Percentiles rank a stretch among this genome's conserved stretches.
Conservation (phyloP, 179 eudicot species). For the Drosera spatulata region DNA sequence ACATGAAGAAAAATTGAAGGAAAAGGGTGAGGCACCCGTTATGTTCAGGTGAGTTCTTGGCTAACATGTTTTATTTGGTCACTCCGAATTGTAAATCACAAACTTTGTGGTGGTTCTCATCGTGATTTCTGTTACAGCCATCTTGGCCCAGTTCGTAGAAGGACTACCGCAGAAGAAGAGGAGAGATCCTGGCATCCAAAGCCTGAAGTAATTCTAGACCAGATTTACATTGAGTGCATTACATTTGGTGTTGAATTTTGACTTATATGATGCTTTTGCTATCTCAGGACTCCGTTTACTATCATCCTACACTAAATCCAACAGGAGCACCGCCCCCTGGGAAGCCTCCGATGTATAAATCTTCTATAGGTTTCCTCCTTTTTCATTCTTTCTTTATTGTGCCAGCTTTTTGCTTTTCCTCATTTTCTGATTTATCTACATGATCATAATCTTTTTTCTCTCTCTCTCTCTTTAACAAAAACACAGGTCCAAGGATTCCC, state of each 20-base stretch:
- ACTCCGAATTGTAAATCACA: neutral
- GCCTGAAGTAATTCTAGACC: constrained; percentile 58
- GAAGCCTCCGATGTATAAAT: constrained; percentile 95
- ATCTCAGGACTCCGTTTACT: constrained; percentile 90
- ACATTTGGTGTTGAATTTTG: constrained; percentile 7
- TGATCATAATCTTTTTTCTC: neutral
- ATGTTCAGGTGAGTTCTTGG: constrained; percentile 69
- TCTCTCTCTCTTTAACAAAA: neutral
- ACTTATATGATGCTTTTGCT: neutral
- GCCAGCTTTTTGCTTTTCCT: constrained; percentile 2
- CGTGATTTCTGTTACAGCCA: constrained; percentile 50
- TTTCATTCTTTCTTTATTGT: neutral
- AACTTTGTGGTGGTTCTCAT: constrained; percentile 6
- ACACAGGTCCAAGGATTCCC: constrained; percentile 72
- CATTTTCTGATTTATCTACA: constrained; percentile 1
- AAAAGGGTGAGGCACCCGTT: constrained; percentile 92
- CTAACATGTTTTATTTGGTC: neutral
- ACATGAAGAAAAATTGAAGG: constrained; percentile 85
- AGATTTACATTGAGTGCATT: constrained; percentile 3
- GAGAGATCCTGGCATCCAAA: constrained; percentile 71
- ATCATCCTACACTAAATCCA: constrained; percentile 91
- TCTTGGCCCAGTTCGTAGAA: constrained; percentile 72
- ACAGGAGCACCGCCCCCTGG: constrained; percentile 99
- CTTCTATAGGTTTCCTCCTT: constrained; percentile 59
- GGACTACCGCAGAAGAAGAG: constrained; percentile 75